Evolutionary conservation across 148 eudicot genomes (phyloP).

Genomic region (Persicaria maculosa): DNA sequence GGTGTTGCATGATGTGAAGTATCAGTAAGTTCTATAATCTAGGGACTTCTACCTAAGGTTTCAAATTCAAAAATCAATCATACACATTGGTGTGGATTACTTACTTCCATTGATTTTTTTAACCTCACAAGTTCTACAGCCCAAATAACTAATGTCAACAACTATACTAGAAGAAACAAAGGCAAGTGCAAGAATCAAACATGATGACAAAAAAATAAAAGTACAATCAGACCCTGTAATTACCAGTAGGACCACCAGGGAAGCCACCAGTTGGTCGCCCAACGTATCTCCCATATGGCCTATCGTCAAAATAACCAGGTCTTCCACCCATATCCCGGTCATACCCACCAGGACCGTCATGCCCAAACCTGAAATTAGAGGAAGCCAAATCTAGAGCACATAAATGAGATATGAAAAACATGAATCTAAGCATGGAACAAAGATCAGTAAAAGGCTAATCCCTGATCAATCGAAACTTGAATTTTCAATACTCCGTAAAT

Average conservation of each 20-base stretch:
- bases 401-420: neutral
- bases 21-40: neutral
- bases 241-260: conserved; percentile 70
- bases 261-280: conserved; percentile 73
- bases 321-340: conserved; percentile 87
- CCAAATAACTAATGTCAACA: neutral
- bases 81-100: no score
- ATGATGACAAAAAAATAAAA: neutral
- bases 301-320: conserved; percentile 65
- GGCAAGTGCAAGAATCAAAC: neutral
- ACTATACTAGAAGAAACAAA: neutral
- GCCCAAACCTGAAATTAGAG: conserved; percentile 58
- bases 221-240: neutral
- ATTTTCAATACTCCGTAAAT: neutral
- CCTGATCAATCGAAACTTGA: neutral
- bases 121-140: neutral
- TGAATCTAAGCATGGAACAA: neutral
- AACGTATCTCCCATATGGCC: conserved; percentile 77
- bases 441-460: neutral
- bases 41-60: neutral
- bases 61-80: neutral
- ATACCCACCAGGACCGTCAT: conserved; percentile 67
- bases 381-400: neutral
- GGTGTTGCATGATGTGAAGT: no score
- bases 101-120: neutral